Percentiles rank a stretch among this genome's conserved stretches.
These are phyloP conservation scores for Triglochin maritima DNA, from an alignment of 106 monocot genomes.

Conservation along the genomic window DNA sequence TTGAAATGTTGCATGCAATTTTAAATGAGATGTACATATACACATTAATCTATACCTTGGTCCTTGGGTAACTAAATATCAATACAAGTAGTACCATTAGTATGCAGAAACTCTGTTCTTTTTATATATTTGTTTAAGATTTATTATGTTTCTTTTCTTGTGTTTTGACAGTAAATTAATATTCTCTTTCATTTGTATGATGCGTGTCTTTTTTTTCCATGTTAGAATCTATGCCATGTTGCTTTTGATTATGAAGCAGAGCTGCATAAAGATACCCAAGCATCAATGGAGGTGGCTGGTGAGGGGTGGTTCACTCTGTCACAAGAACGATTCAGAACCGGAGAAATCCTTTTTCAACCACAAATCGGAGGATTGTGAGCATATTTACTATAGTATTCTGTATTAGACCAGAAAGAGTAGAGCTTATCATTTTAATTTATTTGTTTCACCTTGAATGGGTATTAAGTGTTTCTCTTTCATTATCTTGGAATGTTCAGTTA, in stretches of 20 bases:
- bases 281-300: constrained; percentile 70
- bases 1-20: no score
- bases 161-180: neutral
- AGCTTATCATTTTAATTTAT: neutral
- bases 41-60: no score
- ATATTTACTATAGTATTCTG: neutral
- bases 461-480: neutral
- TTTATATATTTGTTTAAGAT: no score
- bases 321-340: constrained; percentile 66
- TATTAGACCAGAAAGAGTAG: neutral
- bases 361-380: constrained; percentile 77
- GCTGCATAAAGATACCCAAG: constrained; percentile 52
- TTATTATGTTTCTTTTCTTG: neutral
- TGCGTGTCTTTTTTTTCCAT: neutral
- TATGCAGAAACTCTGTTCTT: no score
- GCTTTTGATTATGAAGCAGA: constrained; percentile 82
- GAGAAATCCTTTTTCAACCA: constrained; percentile 90
- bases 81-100: no score
- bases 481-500: neutral
- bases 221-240: constrained; percentile 89
- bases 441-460: neutral
- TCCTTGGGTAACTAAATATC: no score
- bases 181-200: neutral
- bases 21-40: no score
- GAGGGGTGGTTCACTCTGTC: constrained; percentile 88